These are phyloP conservation scores for Panaeolus cyanescens DNA, from an alignment of 768 basidiomycete species.

Conservation along the genomic window DNA sequence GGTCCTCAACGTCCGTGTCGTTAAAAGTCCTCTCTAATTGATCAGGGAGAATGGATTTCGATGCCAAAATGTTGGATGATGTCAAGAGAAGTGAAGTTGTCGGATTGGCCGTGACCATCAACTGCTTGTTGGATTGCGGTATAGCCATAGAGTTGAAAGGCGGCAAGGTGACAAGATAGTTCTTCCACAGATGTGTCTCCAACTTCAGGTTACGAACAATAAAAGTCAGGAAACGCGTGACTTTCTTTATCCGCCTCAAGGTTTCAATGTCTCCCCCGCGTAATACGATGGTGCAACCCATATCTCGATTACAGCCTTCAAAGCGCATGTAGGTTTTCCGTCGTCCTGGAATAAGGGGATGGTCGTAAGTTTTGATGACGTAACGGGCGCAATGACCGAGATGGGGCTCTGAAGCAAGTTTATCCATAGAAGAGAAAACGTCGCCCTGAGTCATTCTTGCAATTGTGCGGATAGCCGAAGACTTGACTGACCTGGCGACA, in stretches of 20 bases:
- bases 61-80: constrained; percentile 14
- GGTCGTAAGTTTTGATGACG: constrained; percentile 92
- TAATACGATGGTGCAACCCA: constrained; percentile 93
- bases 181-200: constrained; percentile 94
- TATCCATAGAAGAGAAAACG: constrained; percentile 94
- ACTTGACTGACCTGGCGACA: constrained; percentile 88
- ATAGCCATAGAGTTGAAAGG: constrained; percentile 66
- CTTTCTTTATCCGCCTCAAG: constrained; percentile 84
- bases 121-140: constrained; percentile 41
- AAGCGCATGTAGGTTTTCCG: constrained; percentile 98
- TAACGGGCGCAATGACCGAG: constrained; percentile 88
- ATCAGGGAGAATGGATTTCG: constrained; percentile 12
- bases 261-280: constrained; percentile 85
- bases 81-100: constrained; percentile 17
- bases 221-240: constrained; percentile 89
- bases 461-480: constrained; percentile 83
- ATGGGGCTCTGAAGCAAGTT: constrained; percentile 85
- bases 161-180: constrained; percentile 78
- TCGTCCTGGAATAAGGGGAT: constrained; percentile 88
- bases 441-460: constrained; percentile 95
- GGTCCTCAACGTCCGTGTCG: constrained; percentile 4
- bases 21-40: background rate
- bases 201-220: constrained; percentile 92
- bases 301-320: constrained; percentile 90
- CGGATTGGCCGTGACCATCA: constrained; percentile 24